These are phyloP conservation scores for Actinomucor elegans DNA, from an alignment of 371 early-diverging fungal species.

Conservation along the genomic window DNA sequence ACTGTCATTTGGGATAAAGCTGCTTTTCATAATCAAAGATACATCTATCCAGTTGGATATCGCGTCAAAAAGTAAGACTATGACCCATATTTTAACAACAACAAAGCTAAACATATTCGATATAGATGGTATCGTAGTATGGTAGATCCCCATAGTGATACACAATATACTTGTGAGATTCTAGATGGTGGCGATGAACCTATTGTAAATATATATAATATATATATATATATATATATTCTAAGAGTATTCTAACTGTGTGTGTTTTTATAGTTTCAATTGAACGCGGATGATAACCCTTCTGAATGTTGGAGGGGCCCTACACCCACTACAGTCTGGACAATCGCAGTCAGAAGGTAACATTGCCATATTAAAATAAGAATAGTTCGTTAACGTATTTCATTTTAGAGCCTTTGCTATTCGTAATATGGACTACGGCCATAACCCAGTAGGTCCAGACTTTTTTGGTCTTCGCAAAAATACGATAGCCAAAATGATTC, in stretches of 20 bases:
- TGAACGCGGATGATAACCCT: slow-evolving; percentile 40
- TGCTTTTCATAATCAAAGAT: slow-evolving; percentile 83
- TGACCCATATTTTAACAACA: neutral
- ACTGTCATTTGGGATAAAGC: slow-evolving; percentile 72
- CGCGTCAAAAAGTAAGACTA: slow-evolving; percentile 48
- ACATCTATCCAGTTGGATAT: slow-evolving; percentile 93
- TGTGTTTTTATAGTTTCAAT: slow-evolving; percentile 32
- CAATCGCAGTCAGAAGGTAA: slow-evolving; percentile 38
- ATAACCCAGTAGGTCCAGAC: slow-evolving; percentile 86
- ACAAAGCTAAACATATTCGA: neutral
- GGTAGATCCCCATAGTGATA: slow-evolving; percentile 60
- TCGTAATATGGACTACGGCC: slow-evolving; percentile 73
- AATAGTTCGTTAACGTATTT: neutral
- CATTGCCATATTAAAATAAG: no score
- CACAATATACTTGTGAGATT: slow-evolving; percentile 74
- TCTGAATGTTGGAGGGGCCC: slow-evolving; percentile 38
- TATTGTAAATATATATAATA: slow-evolving; percentile 39
- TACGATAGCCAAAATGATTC: slow-evolving; percentile 84
- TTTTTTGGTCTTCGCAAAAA: slow-evolving; percentile 87
- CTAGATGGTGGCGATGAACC: slow-evolving; percentile 82
- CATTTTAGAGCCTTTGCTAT: slow-evolving; percentile 48
- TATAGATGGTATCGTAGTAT: slow-evolving; percentile 69
- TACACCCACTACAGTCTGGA: slow-evolving; percentile 45
- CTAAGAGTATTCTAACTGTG: no score
- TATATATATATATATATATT: no score